Evolutionary conservation across 352 stramenopile genomes (phyloP), one percentile per base, ranked within the genome.

Genomic region (Phytopythium litorale): DNA sequence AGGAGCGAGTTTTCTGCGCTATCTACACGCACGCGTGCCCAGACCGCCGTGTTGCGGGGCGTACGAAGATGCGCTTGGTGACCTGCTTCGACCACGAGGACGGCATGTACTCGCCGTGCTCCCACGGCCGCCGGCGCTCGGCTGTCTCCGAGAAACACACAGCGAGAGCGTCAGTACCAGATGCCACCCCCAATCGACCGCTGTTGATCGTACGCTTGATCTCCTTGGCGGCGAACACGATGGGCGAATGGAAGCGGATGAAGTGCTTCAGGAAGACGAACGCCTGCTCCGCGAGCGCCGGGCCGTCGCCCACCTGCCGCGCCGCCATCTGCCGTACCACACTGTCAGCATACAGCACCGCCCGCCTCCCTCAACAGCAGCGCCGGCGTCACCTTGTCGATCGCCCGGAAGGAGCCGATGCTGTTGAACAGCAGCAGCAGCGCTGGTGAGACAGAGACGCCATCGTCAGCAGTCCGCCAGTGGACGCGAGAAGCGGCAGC

Each of bases 251-350:
- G 46, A 87, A 77, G 0, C 67, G 80, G 28, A 84, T 82, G 46
- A 91, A 87, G 61, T 91, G 69, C 63, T 87, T 87, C 19, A 89
- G 64, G 33, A 88, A 76, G 65, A 83, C 51, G 56, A 84, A 89
- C 59, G 82, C 70, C 72, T 88, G 75, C 53, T 89, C 80, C 1
- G 70, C 70, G n/a, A 89, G 61, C 25, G 82, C 75, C 19, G 89
- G 51, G 4, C 76, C 75, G 2, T 75, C 68, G 4, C 80, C 80
- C 21, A 89, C 79, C 46, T 70, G 79, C 45, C 77, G 81, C 2
- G 75, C 70, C 40, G 72, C 65, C 77, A 88, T 88, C 82, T 83
- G 40, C n/a, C 53, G 40, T 4, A 49, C 28, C 5, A 42, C 43
- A 61, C 37, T 15, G 7, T 45, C 38, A 45, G 38, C 2, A 21